Evolutionary conservation across 768 basidiomycete genomes (phyloP).

Genomic region (Cystofilobasidium ferigula): DNA sequence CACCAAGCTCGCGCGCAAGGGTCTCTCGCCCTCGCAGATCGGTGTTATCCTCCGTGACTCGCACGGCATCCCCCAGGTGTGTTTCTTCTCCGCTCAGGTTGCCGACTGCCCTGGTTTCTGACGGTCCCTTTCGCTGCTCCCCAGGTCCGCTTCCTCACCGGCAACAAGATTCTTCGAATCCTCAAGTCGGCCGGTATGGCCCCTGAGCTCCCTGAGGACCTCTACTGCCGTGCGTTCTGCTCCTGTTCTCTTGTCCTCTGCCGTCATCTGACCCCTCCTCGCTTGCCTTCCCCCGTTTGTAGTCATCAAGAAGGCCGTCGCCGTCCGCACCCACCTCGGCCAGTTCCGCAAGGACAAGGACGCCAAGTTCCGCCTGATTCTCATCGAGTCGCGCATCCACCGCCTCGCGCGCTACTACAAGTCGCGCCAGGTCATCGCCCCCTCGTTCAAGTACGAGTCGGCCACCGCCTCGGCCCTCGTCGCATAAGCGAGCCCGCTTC

Average conservation of each 20-base stretch:
- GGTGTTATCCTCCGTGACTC: slow-evolving; percentile 96
- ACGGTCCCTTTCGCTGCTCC: slow-evolving; percentile 53
- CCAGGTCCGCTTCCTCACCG: slow-evolving; percentile 84
- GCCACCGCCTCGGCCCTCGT: slow-evolving; percentile 60
- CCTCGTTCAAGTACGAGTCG: slow-evolving; percentile 97
- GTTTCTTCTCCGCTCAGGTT: no score
- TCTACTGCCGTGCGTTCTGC: slow-evolving; percentile 63
- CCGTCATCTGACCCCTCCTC: not conserved
- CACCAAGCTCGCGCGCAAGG: slow-evolving; percentile 93
- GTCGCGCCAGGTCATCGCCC: slow-evolving; percentile 76
- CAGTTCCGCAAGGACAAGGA: slow-evolving; percentile 96
- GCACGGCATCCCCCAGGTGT: slow-evolving; percentile 67
- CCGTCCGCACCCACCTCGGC: slow-evolving; percentile 97
- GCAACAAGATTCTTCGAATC: slow-evolving; percentile 98
- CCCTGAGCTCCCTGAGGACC: slow-evolving; percentile 96
- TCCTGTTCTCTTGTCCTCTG: not conserved
- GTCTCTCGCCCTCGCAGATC: slow-evolving; percentile 93
- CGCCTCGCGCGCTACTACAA: slow-evolving; percentile 97
- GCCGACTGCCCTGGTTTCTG: not conserved
- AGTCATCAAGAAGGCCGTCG: slow-evolving; percentile 97
- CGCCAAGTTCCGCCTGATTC: slow-evolving; percentile 83
- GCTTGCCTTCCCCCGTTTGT: not conserved
- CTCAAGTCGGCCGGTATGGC: slow-evolving; percentile 94
- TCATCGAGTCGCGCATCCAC: slow-evolving; percentile 99
- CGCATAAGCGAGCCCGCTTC: slow-evolving; percentile 1